Conservation (phyloP, 2,329 filamentous ascomycete species). For the Botrytis galanthina region DNA sequence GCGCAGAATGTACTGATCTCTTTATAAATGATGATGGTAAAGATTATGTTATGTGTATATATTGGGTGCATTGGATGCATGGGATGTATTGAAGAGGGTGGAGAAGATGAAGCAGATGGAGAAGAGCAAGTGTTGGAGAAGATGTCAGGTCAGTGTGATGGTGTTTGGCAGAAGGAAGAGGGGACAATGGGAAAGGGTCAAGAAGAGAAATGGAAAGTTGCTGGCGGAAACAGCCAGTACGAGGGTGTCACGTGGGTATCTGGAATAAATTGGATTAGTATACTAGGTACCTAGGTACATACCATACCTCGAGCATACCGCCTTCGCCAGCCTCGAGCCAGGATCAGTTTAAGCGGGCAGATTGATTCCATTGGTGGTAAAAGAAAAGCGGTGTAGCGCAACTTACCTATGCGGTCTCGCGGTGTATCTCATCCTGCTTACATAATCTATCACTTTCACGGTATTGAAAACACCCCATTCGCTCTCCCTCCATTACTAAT, state of each 20-base stretch:
- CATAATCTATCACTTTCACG: neutral
- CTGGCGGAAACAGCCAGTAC: neutral
- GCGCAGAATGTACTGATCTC: neutral
- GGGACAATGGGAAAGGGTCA: neutral
- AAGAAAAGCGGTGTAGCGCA: neutral
- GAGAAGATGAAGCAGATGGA: neutral
- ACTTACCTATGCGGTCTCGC: neutral
- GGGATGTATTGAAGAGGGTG: neutral
- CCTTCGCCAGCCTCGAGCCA: neutral
- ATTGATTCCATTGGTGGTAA: neutral
- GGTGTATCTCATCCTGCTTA: neutral
- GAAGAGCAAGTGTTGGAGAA: neutral
- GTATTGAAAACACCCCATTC: neutral
- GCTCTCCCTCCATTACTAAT: neutral
- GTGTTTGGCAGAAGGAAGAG: neutral
- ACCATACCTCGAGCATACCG: no score
- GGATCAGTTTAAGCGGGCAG: neutral
- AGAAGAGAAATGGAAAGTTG: neutral
- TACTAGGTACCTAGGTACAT: no score
- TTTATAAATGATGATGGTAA: neutral
- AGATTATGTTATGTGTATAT: neutral
- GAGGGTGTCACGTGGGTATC: neutral
- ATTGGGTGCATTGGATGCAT: neutral
- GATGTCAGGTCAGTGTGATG: neutral
- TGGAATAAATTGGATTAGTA: neutral